Conservation (phyloP, 805 yeast species). For the Candida silvatica region DNA sequence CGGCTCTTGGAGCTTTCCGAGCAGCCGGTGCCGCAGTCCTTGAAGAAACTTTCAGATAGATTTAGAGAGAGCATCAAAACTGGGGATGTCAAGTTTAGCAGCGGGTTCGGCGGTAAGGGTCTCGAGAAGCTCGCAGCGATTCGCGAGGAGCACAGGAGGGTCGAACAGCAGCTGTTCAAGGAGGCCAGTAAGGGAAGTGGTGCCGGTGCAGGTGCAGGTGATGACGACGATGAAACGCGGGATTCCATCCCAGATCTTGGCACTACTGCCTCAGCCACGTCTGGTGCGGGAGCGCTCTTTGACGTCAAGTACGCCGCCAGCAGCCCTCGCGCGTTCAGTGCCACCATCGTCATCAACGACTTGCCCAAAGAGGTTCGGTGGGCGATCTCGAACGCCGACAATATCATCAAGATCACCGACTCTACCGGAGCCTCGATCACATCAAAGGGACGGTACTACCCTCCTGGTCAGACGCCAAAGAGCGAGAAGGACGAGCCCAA, state of each 20-base stretch:
- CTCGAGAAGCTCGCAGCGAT: slow-evolving; percentile 64
- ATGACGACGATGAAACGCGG: slow-evolving; percentile 20
- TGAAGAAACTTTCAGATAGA: slow-evolving; percentile 39
- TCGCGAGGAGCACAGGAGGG: slow-evolving; percentile 41
- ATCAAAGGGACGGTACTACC: slow-evolving; percentile 69
- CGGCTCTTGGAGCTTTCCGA: slow-evolving; percentile 58
- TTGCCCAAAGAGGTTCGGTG: slow-evolving; percentile 75
- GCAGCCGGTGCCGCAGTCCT: slow-evolving; percentile 41
- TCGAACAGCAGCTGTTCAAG: slow-evolving; percentile 28
- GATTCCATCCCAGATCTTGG: slow-evolving; percentile 15
- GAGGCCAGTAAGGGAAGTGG: too few species aligned
- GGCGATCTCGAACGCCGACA: slow-evolving; percentile 64
- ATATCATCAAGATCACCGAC: slow-evolving; percentile 56
- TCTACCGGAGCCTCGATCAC: slow-evolving; percentile 71
- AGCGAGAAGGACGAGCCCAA: slow-evolving; percentile 58
- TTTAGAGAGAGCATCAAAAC: slow-evolving; percentile 54
- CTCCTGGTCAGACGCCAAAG: slow-evolving; percentile 44
- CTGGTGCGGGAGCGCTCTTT: slow-evolving; percentile 27
- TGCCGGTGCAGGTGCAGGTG: slow-evolving; percentile 38
- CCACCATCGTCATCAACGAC: slow-evolving; percentile 74
- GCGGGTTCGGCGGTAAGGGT: slow-evolving; percentile 94
- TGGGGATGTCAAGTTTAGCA: slow-evolving; percentile 54
- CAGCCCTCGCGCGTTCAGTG: slow-evolving; percentile 40
- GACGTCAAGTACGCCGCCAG: slow-evolving; percentile 34
- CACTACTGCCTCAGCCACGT: slow-evolving; percentile 7